Conservation (phyloP, 495 filamentous ascomycete genomes). For the Penicilliopsis zonata region DNA sequence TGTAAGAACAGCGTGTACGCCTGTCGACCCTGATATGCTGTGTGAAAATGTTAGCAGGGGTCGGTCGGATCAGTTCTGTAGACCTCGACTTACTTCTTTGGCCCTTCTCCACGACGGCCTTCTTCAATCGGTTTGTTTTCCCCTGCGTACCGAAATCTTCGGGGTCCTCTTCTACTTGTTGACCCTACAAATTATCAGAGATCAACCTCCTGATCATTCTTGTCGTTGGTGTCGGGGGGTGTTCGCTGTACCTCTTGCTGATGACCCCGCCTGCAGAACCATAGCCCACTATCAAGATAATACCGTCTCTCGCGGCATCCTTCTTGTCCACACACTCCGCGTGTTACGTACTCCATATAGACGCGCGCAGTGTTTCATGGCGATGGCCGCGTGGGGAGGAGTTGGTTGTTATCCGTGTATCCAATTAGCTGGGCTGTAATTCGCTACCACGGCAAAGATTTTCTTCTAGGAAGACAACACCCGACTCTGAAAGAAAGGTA, state of each 20-base stretch:
- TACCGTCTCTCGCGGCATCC: conserved; percentile 50
- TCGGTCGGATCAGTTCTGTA: neutral
- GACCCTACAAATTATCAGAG: conserved; percentile 16
- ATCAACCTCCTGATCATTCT: neutral
- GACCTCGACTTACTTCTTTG: conserved; percentile 26
- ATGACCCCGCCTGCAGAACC: conserved; percentile 57
- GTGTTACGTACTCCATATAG: conserved; percentile 43
- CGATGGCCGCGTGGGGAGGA: conserved; percentile 5
- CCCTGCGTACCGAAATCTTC: conserved; percentile 62
- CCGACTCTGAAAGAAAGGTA: too few species aligned
- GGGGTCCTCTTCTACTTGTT: conserved; percentile 56
- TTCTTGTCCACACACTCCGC: conserved; percentile 48
- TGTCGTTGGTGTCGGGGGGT: neutral
- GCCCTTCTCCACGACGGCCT: conserved; percentile 38
- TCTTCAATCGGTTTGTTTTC: conserved; percentile 41
- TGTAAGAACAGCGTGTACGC: conserved; percentile 72
- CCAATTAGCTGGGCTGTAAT: conserved; percentile 1
- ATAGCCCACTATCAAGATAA: conserved; percentile 51
- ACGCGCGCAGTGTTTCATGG: conserved; percentile 25
- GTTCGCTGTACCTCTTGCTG: conserved; percentile 39
- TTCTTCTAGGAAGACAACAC: too few species aligned
- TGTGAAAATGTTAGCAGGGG: conserved; percentile 6
- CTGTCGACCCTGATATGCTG: conserved; percentile 45
- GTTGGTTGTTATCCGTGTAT: conserved; percentile 11
- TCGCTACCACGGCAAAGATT: neutral